These are phyloP conservation scores for Lyophyllum semitale DNA, from an alignment of 768 basidiomycete species.

Conservation along the genomic window DNA sequence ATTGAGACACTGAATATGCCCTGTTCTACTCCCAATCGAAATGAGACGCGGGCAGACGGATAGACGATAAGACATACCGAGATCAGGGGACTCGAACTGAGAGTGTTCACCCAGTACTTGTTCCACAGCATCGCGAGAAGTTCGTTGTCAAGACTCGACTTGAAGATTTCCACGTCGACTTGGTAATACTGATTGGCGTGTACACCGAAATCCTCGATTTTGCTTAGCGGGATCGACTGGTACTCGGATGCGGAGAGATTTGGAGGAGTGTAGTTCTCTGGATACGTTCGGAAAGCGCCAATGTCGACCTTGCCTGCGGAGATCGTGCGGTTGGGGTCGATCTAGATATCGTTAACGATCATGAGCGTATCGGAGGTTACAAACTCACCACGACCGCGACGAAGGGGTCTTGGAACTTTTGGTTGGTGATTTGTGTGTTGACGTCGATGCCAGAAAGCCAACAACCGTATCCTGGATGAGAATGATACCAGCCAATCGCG, in stretches of 20 bases:
- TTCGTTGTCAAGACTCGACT: constrained; percentile 84
- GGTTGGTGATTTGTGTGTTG: constrained; percentile 93
- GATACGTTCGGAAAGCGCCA: constrained; percentile 97
- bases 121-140: constrained; percentile 94
- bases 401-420: constrained; percentile 94
- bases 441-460: constrained; percentile 99
- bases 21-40: constrained; percentile 66
- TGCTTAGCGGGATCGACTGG: constrained; percentile 93
- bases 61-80: constrained; percentile 56
- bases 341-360: constrained; percentile 44
- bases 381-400: constrained; percentile 88
- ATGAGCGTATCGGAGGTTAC: neutral
- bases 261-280: constrained; percentile 90
- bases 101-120: constrained; percentile 98
- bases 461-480: constrained; percentile 98
- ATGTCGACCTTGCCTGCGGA: constrained; percentile 99
- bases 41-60: neutral
- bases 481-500: constrained; percentile 97
- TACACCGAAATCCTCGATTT: constrained; percentile 99
- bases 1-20: constrained; percentile 89
- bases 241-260: constrained; percentile 75
- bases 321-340: constrained; percentile 97
- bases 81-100: constrained; percentile 90
- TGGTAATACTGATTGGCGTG: constrained; percentile 97
- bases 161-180: constrained; percentile 94